Conservation (phyloP, 371 early-diverging fungal species). For the Scutellospora calospora region DNA sequence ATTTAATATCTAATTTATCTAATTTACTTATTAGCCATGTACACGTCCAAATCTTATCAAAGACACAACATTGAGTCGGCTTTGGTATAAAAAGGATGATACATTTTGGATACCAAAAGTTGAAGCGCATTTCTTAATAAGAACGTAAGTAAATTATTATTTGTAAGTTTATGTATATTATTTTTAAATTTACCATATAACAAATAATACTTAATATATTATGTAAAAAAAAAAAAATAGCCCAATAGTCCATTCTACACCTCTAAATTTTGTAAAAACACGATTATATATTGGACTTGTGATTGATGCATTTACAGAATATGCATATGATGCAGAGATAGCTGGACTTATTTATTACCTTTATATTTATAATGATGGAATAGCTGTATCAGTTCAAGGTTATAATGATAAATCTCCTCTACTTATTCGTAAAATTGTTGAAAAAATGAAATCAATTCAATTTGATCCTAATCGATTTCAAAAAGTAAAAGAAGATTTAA, state of each 20-base stretch:
- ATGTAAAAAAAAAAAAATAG: not conserved
- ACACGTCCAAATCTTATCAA: conserved; percentile 65
- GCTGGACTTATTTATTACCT: conserved; percentile 83
- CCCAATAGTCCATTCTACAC: conserved; percentile 47
- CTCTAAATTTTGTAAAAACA: conserved; percentile 59
- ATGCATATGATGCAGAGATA: conserved; percentile 86
- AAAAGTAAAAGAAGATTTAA: conserved; percentile 70
- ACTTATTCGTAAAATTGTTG: conserved; percentile 74
- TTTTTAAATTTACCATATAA: no score
- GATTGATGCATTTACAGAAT: conserved; percentile 83
- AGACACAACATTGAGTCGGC: conserved; percentile 69
- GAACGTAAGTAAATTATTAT: conserved; percentile 44
- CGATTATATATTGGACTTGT: conserved; percentile 79
- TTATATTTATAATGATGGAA: conserved; percentile 71
- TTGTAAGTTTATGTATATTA: not conserved
- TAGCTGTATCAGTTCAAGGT: conserved; percentile 77
- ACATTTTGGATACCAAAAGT: conserved; percentile 86
- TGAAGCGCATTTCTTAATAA: conserved; percentile 63
- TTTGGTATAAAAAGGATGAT: conserved; percentile 96
- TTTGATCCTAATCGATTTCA: conserved; percentile 78
- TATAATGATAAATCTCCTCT: conserved; percentile 86
- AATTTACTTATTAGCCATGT: conserved; percentile 39
- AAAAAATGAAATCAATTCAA: conserved; percentile 68
- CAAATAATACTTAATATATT: not conserved
- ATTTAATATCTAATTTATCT: not conserved